phyloP scores from a whole-genome alignment of 192 early-diverging fungal genomes.

The Backusella westeae region DNA sequence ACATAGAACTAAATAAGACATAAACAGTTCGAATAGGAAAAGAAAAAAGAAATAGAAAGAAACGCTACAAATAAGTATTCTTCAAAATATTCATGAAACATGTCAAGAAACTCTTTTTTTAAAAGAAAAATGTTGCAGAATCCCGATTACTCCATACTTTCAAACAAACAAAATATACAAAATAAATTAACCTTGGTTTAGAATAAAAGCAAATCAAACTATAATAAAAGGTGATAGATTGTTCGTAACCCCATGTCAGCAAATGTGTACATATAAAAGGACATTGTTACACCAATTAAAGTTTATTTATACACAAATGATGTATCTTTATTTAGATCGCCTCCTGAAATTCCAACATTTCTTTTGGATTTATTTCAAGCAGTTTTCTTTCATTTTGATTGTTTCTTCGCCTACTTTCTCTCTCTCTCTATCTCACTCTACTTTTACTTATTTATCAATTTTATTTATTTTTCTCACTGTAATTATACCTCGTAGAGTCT shows the following conservation, averaged over 20 bases:
- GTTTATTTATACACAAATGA: constrained; percentile 10
- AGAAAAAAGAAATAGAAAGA: background rate
- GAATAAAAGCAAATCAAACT: background rate
- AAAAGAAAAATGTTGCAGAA: background rate
- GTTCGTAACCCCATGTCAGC: background rate
- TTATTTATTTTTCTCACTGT: background rate
- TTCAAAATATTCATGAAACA: constrained; percentile 4
- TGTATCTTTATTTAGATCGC: background rate
- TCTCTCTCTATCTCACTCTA: background rate
- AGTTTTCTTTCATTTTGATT: background rate
- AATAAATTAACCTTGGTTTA: background rate
- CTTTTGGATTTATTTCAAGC: background rate
- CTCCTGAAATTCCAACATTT: constrained; percentile 3
- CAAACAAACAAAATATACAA: background rate
- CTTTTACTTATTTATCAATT: background rate
- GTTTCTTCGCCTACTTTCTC: background rate
- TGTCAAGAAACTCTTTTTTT: background rate
- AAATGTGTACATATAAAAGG: background rate
- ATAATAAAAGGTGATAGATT: background rate
- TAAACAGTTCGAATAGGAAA: background rate
- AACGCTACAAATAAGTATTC: background rate
- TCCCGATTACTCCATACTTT: background rate
- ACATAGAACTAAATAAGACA: constrained; percentile 73
- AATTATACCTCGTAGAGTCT: background rate
- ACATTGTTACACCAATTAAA: background rate